Evolutionary conservation across 2,329 filamentous ascomycete species (phyloP), one percentile per base, ranked within the genome.

Genomic region (Colletotrichum truncatum): DNA sequence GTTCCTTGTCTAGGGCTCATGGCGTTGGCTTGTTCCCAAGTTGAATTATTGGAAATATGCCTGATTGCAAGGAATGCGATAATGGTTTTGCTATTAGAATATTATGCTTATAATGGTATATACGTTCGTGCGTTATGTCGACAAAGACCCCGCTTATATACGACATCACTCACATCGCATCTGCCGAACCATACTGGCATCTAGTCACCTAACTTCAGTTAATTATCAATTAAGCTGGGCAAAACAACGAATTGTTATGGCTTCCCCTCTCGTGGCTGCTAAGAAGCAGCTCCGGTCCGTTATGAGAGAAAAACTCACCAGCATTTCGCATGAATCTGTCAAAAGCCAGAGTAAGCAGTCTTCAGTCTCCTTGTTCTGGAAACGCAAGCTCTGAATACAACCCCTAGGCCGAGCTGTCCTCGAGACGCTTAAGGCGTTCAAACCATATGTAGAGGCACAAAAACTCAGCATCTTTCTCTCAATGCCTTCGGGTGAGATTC

Each of bases 401-500:
- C 12, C 25, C 10, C 32, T 75, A 96, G 93, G 93, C 71, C 79
- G 82, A 53, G 81, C 81, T 70, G 89, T 93, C 21, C 90, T 90
- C 69, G 84, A 88, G 57, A 81, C 85, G 6, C 80, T 98, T 36
- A 81, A 90, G 45, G 82, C 84, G 10, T 87, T 94, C 71, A 84
- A 87, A 53, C 91, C 93, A 58, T 99, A 97, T 76, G 81, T 88
- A 68, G 83, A 90, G 58, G 94, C 96, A 41, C 85, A 83, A 66
- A 86, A 88, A 56, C 87, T 99, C 73, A 94, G 93, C 71, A 85
- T 99, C 61, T 99, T 97, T 76, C 84, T 99, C 14, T 96, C 95
- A 10, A 99, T 99, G 96, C 94, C 94, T 1, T 81, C 84, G 9
- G 91, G 90, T 23, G 96, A 99, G 80, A 87, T 97, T 25, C 93